phyloP scores from a whole-genome alignment of 2,329 filamentous ascomycete genomes.

The Teratosphaeria gauchensis region DNA sequence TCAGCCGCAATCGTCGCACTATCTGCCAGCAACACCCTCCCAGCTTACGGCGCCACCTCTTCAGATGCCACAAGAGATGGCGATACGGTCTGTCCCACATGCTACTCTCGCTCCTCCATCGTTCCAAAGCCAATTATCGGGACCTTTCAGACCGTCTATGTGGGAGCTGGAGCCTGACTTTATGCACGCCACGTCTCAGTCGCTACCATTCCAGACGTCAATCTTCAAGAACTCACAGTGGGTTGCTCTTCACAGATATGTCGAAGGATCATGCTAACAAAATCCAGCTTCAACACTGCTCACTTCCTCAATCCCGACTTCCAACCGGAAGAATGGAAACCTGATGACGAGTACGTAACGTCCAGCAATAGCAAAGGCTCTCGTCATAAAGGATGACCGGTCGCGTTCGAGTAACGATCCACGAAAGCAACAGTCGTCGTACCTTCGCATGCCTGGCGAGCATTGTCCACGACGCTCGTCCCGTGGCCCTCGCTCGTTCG shows the following conservation, averaged over 20 bases:
- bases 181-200: constrained; percentile 28
- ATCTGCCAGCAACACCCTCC: constrained; percentile 16
- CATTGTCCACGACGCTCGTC: constrained; percentile 1
- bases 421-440: constrained; percentile 6
- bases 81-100: constrained; percentile 18
- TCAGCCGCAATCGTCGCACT: constrained; percentile 16
- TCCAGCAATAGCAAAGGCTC: constrained; percentile 16
- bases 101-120: constrained; percentile 12
- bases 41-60: constrained; percentile 19
- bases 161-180: constrained; percentile 37
- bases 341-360: constrained; percentile 37
- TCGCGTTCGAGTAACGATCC: constrained; percentile 39
- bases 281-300: constrained; percentile 43
- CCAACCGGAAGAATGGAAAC: constrained; percentile 43
- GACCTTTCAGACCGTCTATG: constrained; percentile 37
- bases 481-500: neutral
- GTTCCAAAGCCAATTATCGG: constrained; percentile 19
- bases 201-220: constrained; percentile 37
- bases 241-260: constrained; percentile 3
- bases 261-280: constrained; percentile 11
- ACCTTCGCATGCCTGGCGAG: constrained; percentile 4
- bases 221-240: constrained; percentile 35
- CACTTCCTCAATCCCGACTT: constrained; percentile 45
- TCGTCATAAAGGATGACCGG: constrained; percentile 26
- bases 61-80: constrained; percentile 22